A percentile compares a stretch with the other conserved stretches of the same genome.
Conservation (phyloP, 2,329 filamentous ascomycete genomes). For the Elsinoe arachidis region DNA sequence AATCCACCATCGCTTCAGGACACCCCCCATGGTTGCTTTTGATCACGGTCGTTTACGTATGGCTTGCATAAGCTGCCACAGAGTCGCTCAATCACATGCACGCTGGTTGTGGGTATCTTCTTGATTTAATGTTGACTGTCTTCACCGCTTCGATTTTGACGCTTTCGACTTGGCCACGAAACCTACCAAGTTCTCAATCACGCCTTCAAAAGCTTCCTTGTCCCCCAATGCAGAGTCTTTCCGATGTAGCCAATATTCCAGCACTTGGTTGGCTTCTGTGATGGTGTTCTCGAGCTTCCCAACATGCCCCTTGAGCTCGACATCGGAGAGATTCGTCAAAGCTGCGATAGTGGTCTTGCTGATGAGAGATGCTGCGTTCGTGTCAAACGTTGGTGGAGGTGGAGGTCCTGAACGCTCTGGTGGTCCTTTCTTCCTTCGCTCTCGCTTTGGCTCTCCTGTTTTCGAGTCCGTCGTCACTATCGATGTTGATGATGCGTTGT, state of each 20-base stretch:
- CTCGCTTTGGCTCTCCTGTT: conserved; percentile 19
- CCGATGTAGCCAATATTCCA: conserved; percentile 82
- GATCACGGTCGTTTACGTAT: neutral
- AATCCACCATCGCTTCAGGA: neutral
- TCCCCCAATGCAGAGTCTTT: conserved; percentile 83
- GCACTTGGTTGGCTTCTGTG: conserved; percentile 61
- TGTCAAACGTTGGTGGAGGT: conserved; percentile 66
- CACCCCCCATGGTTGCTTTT: conserved; percentile 2
- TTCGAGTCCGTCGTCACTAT: conserved; percentile 22
- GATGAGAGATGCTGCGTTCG: conserved; percentile 66
- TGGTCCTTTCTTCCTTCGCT: conserved; percentile 22
- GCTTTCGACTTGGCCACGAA: conserved; percentile 22
- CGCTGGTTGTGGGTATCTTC: neutral
- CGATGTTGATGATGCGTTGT: conserved; percentile 25
- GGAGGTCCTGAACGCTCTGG: conserved; percentile 44
- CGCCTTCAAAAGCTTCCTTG: conserved; percentile 87
- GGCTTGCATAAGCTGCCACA: neutral
- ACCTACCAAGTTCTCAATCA: conserved; percentile 84
- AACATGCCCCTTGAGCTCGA: conserved; percentile 66
- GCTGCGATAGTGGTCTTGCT: conserved; percentile 81
- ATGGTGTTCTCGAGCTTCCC: conserved; percentile 60
- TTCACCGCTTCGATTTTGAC: conserved; percentile 12
- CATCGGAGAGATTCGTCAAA: conserved; percentile 66
- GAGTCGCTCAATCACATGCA: neutral
- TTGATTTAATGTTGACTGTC: neutral